Evolutionary conservation across 1,139 yeast species (phyloP).

Genomic region (Pichia sp.): DNA sequence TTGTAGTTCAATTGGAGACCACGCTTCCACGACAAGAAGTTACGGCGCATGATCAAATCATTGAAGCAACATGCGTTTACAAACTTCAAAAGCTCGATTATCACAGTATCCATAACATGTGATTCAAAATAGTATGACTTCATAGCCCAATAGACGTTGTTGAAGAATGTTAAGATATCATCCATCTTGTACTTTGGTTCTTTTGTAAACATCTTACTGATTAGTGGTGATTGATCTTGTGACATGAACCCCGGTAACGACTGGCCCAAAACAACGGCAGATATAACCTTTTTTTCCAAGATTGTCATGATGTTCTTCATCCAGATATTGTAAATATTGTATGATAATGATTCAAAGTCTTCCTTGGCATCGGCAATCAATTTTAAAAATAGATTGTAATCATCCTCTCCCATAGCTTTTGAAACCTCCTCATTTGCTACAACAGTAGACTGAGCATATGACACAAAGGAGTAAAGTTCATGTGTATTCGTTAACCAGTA

Average conservation of each 20-base stretch:
- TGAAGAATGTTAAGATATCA: conserved; percentile 84
- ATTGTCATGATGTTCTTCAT: conserved; percentile 93
- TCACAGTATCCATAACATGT: conserved; percentile 80
- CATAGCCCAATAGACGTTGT: conserved; percentile 91
- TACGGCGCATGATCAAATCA: conserved; percentile 91
- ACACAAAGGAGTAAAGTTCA: conserved; percentile 89
- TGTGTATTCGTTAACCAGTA: conserved; percentile 98
- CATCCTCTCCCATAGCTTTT: conserved; percentile 84
- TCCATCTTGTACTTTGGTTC: conserved; percentile 84
- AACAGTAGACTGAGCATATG: conserved; percentile 88
- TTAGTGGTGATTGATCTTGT: conserved; percentile 79
- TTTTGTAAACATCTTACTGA: conserved; percentile 71
- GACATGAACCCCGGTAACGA: conserved; percentile 95
- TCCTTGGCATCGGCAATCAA: conserved; percentile 89
- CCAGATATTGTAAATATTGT: conserved; percentile 95
- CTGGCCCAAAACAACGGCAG: conserved; percentile 92
- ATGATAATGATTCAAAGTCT: conserved; percentile 89
- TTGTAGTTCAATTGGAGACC: conserved; percentile 96
- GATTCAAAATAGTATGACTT: conserved; percentile 84
- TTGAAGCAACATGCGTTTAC: conserved; percentile 95
- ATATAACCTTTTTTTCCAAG: conserved; percentile 84
- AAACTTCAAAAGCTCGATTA: conserved; percentile 76
- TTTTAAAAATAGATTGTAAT: conserved; percentile 84
- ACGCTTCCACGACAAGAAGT: conserved; percentile 95
- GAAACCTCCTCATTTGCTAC: conserved; percentile 75